Conservation (phyloP, 495 filamentous ascomycete species). For the Daldinia loculata region DNA sequence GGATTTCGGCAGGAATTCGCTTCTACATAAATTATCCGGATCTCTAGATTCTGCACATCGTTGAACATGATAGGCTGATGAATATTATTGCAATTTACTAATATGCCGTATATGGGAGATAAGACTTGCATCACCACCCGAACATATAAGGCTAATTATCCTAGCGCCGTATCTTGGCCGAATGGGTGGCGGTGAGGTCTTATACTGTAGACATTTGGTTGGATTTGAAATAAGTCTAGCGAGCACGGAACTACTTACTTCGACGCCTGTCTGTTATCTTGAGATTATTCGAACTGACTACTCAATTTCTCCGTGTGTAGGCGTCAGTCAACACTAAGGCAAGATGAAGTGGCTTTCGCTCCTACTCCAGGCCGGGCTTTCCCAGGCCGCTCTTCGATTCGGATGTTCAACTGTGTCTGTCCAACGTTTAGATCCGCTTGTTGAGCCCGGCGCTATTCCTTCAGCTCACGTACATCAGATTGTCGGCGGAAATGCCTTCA, state of each 20-base stretch:
- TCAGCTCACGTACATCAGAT: constrained; percentile 60
- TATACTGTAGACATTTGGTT: neutral
- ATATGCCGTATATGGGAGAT: neutral
- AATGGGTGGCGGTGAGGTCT: constrained; percentile 6
- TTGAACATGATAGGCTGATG: constrained; percentile 1
- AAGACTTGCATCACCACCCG: neutral
- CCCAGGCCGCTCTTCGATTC: constrained; percentile 57
- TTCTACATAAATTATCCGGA: constrained; percentile 7
- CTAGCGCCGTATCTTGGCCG: constrained; percentile 1
- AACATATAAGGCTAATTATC: constrained; percentile 14
- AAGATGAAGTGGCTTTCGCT: constrained; percentile 27
- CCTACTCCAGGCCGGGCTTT: constrained; percentile 19
- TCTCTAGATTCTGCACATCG: neutral
- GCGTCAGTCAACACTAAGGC: neutral
- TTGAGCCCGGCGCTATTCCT: constrained; percentile 55
- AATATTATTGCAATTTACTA: constrained; percentile 3
- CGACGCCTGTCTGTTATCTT: neutral
- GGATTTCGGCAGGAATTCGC: neutral
- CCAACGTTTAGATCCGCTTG: constrained; percentile 58
- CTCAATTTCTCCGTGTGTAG: neutral
- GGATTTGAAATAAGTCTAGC: neutral
- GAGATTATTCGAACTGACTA: neutral
- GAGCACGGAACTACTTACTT: neutral
- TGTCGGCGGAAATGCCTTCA: constrained; percentile 60
- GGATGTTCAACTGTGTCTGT: constrained; percentile 57